Conservation (phyloP, 225 moss, liverwort and hornwort genomes). For the Marchantia paleacea region DNA sequence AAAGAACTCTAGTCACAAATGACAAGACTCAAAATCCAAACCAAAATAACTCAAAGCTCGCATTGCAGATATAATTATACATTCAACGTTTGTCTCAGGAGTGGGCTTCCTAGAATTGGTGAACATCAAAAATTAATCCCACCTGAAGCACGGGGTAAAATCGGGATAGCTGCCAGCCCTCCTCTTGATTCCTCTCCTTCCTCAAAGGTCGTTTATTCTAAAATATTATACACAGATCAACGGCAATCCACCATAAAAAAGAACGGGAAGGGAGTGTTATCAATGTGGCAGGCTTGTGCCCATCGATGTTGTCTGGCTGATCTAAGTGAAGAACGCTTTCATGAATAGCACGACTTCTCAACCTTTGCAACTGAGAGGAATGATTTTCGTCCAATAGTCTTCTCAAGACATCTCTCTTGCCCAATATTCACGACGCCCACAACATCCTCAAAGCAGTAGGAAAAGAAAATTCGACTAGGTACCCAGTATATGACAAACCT, state of each 20-base stretch:
- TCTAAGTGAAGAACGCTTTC: not conserved
- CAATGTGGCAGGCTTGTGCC: not conserved
- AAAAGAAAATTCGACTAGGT: not conserved
- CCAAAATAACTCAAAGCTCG: not conserved
- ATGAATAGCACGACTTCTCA: not conserved
- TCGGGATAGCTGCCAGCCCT: conserved; percentile 81
- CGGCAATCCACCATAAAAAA: not conserved
- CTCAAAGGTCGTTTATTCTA: conserved; percentile 63
- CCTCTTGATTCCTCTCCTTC: conserved; percentile 81
- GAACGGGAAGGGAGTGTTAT: not conserved
- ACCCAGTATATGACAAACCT: conserved; percentile 42
- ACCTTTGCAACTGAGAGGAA: not conserved
- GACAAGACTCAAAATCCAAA: not conserved
- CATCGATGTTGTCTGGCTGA: not conserved
- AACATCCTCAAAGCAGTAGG: not conserved
- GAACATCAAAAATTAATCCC: not conserved
- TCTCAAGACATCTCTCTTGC: conserved; percentile 2
- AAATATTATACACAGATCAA: not conserved
- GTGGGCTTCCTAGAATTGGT: not conserved
- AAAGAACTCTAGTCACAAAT: not conserved
- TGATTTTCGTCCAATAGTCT: not conserved
- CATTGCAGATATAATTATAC: not conserved
- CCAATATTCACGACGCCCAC: not conserved
- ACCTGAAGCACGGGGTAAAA: conserved; percentile 96
- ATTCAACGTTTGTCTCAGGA: not conserved